Percentiles rank a stretch among this genome's conserved stretches.
Evolutionary conservation across 2,329 filamentous ascomycete genomes (phyloP).

Genomic region (Chaetothyriales sp.): DNA sequence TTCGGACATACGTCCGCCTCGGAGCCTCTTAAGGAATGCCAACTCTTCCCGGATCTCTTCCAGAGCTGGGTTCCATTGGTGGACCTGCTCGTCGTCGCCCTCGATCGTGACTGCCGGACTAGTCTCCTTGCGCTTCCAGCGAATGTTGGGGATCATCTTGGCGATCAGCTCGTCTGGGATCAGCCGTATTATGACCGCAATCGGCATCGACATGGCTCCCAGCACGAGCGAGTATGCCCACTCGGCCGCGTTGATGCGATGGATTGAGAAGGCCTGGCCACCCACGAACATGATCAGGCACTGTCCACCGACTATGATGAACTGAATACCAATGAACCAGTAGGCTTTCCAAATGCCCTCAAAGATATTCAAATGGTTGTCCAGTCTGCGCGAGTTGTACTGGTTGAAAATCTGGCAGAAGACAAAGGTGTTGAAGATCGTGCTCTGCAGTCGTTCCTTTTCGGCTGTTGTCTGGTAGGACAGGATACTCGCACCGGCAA

Average conservation of each 20-base stretch:
- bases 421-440: slow-evolving; percentile 56
- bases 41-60: slow-evolving; percentile 50
- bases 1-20: slow-evolving; percentile 45
- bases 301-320: slow-evolving; percentile 43
- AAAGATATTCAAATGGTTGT: slow-evolving; percentile 48
- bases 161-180: slow-evolving; percentile 38
- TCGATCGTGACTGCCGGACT: slow-evolving; percentile 21
- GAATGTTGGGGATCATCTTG: slow-evolving; percentile 25
- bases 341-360: slow-evolving; percentile 41
- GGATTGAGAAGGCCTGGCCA: slow-evolving; percentile 39
- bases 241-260: slow-evolving; percentile 34
- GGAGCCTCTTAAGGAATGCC: slow-evolving; percentile 47
- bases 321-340: slow-evolving; percentile 44
- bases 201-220: slow-evolving; percentile 35
- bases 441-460: slow-evolving; percentile 38
- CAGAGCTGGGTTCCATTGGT: slow-evolving; percentile 45
- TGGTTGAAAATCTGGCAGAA: slow-evolving; percentile 62
- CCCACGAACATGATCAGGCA: slow-evolving; percentile 44
- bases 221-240: slow-evolving; percentile 41
- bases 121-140: slow-evolving; percentile 8
- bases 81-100: slow-evolving; percentile 28
- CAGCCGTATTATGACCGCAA: slow-evolving; percentile 35
- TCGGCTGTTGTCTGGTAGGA: slow-evolving; percentile 30
- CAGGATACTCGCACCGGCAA: slow-evolving; percentile 43
- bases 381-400: slow-evolving; percentile 49